phyloP scores from a whole-genome alignment of 2,329 filamentous ascomycete genomes.

The Coniochaeta pulveracea region DNA sequence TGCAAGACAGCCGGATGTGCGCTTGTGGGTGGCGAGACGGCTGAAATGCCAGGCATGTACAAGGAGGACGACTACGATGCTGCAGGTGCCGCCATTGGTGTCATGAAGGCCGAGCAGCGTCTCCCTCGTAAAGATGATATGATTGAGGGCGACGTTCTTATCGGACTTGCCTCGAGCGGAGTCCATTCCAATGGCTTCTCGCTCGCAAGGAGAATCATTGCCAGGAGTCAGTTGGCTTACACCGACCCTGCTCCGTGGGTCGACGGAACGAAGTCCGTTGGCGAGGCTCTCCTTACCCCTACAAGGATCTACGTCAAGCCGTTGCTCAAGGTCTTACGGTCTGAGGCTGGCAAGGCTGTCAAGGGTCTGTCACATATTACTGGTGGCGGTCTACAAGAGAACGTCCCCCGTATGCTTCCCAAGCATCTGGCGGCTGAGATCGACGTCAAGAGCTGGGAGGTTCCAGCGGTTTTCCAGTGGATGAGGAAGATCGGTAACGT shows the following conservation, averaged over 20 bases:
- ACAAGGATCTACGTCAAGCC: conserved; percentile 90
- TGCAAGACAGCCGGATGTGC: conserved; percentile 80
- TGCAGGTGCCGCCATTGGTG: conserved; percentile 80
- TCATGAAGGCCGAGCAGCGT: conserved; percentile 57
- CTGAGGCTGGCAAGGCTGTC: conserved; percentile 46
- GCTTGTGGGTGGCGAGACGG: conserved; percentile 92
- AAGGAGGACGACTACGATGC: conserved; percentile 83
- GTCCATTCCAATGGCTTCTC: conserved; percentile 97
- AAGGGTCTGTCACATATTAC: conserved; percentile 97
- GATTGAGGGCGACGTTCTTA: conserved; percentile 69
- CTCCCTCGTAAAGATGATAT: conserved; percentile 70
- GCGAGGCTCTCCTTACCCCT: conserved; percentile 71
- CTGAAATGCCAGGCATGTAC: conserved; percentile 97
- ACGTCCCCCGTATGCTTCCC: conserved; percentile 89
- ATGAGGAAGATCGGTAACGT: conserved; percentile 66
- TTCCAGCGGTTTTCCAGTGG: conserved; percentile 78
- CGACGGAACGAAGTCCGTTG: conserved; percentile 36
- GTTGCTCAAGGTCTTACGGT: conserved; percentile 49
- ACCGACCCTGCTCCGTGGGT: conserved; percentile 69
- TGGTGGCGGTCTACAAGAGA: conserved; percentile 84
- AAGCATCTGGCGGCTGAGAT: conserved; percentile 67
- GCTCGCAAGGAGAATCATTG: conserved; percentile 82
- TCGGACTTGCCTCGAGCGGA: conserved; percentile 77
- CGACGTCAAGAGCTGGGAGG: conserved; percentile 63
- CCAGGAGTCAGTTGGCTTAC: conserved; percentile 60